These are phyloP conservation scores for Tausonia pullulans DNA, from an alignment of 1,284 basidiomycete genomes.

Conservation along the genomic window DNA sequence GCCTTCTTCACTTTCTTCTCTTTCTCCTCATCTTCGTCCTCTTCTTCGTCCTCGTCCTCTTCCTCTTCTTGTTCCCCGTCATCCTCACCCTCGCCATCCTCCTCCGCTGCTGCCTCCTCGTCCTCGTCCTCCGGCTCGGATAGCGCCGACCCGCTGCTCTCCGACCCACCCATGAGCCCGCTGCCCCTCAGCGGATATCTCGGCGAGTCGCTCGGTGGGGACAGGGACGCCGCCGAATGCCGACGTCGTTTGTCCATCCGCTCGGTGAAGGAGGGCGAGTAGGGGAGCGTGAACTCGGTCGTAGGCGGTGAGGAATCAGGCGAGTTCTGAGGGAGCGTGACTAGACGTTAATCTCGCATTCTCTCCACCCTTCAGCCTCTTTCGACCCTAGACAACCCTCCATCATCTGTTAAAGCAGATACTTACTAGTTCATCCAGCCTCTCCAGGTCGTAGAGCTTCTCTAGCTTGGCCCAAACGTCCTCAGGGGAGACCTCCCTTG, in stretches of 20 bases:
- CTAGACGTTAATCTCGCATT: too few relatives aligned
- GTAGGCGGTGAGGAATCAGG: not conserved
- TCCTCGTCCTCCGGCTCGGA: not conserved
- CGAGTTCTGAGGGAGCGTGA: not conserved
- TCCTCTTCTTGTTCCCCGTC: not conserved
- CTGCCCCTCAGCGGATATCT: too few relatives aligned
- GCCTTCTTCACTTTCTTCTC: not conserved
- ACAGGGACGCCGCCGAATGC: not conserved
- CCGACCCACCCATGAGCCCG: not conserved
- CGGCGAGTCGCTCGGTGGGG: not conserved
- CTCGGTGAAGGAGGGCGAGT: not conserved
- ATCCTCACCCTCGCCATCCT: not conserved
- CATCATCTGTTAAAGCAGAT: not conserved
- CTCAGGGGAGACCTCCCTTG: too few relatives aligned
- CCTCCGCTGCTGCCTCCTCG: not conserved
- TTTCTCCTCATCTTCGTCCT: not conserved
- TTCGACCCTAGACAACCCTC: too few relatives aligned
- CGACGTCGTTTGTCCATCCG: not conserved
- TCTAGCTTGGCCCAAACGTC: not conserved
- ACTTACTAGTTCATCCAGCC: not conserved
- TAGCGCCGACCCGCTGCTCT: not conserved
- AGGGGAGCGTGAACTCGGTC: not conserved
- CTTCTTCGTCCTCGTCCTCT: not conserved
- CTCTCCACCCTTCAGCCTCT: too few relatives aligned
- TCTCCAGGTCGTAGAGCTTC: not conserved